Percentiles rank a stretch among this genome's conserved stretches.
Evolutionary conservation across 2,329 filamentous ascomycete genomes (phyloP).

Genomic region (Thelonectria rubi): DNA sequence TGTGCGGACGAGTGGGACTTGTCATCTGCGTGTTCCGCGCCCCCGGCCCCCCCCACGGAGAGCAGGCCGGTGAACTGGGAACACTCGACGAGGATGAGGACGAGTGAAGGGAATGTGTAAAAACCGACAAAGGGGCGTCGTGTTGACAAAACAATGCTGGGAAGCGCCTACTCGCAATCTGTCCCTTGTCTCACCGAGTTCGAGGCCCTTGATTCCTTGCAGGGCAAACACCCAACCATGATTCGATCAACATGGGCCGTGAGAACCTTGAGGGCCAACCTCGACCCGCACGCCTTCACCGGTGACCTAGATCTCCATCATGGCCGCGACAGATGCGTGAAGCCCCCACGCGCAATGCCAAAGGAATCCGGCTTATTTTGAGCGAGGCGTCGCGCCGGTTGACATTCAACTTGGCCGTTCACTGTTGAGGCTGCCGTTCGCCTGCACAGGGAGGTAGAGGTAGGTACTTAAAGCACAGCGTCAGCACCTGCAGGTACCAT

Average conservation of each 20-base stretch:
- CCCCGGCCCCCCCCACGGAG: neutral
- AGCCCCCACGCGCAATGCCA: conserved; percentile 7
- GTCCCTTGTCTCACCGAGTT: conserved; percentile 14
- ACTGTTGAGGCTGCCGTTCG: too few relatives aligned
- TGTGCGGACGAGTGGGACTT: conserved; percentile 2
- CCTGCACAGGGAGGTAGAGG: too few relatives aligned
- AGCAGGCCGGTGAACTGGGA: neutral
- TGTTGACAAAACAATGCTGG: too few relatives aligned
- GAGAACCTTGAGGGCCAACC: conserved; percentile 44
- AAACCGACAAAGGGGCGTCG: too few relatives aligned
- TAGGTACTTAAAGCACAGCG: too few relatives aligned
- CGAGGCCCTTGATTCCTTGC: conserved; percentile 5
- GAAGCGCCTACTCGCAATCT: neutral
- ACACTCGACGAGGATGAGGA: neutral
- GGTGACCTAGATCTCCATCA: conserved; percentile 6
- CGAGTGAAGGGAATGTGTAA: neutral
- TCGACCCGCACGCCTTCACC: conserved; percentile 23
- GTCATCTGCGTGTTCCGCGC: neutral
- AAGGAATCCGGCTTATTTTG: too few relatives aligned
- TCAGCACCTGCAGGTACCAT: too few relatives aligned
- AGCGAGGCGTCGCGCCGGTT: neutral
- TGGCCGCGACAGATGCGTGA: conserved; percentile 3
- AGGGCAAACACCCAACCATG: conserved; percentile 33
- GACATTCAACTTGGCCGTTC: too few relatives aligned
- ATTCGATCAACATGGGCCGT: conserved; percentile 24